A percentile compares a stretch with the other conserved stretches of the same genome.
These are phyloP conservation scores for Bauhinia variegata DNA, from an alignment of 306 rosid species.

Conservation along the genomic window DNA sequence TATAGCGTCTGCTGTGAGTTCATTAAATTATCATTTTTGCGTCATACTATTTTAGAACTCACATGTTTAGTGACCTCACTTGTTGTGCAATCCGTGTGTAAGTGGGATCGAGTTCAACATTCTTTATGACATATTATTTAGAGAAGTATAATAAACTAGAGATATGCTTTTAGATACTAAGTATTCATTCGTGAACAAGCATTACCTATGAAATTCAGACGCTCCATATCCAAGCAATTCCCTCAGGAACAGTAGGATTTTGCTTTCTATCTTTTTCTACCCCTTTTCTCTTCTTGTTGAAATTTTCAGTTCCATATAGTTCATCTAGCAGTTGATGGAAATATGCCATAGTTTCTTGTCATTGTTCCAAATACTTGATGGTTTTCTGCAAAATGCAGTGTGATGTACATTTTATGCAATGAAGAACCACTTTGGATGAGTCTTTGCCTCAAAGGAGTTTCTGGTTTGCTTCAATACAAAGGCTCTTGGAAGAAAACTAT, in stretches of 20 bases:
- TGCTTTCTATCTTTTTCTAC: no score
- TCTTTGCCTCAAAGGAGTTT: slow-evolving; percentile 60
- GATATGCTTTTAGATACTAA: slow-evolving; percentile 3
- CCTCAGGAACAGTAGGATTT: no score
- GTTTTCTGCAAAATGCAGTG: slow-evolving; percentile 49
- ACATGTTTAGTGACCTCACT: background rate
- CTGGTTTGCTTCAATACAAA: slow-evolving; percentile 73
- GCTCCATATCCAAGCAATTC: no score
- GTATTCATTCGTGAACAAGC: background rate
- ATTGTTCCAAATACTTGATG: background rate
- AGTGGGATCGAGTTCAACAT: background rate
- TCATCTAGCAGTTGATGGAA: slow-evolving; percentile 2
- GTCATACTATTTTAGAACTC: background rate
- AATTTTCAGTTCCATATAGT: background rate
- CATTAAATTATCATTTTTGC: no score
- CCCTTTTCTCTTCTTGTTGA: background rate
- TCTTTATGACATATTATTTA: background rate
- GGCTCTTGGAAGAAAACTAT: slow-evolving; percentile 94
- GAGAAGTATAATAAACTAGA: background rate
- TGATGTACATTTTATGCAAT: slow-evolving; percentile 83
- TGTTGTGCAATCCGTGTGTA: slow-evolving; percentile 3
- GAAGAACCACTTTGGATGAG: slow-evolving; percentile 95
- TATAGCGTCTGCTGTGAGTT: no score
- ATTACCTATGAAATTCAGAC: no score
- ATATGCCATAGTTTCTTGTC: background rate